Conservation (phyloP, 2,329 filamentous ascomycete genomes). For the Alternaria novae-zelandiae region DNA sequence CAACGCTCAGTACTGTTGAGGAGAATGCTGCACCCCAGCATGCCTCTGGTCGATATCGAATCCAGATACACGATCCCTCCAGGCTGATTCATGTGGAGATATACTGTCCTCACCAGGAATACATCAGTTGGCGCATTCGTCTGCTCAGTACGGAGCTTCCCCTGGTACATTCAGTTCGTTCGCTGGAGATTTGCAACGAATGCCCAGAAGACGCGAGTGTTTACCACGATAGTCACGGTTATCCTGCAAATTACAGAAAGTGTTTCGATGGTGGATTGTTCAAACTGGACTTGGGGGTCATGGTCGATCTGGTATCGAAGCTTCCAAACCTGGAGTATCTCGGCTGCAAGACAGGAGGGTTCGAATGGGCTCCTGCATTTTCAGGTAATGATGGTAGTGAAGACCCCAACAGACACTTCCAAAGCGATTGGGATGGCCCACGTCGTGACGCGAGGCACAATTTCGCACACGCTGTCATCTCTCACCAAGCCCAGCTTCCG, state of each 20-base stretch:
- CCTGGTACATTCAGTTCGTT: constrained; percentile 8
- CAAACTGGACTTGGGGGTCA: constrained; percentile 20
- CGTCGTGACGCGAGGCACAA: constrained; percentile 28
- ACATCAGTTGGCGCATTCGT: constrained; percentile 17
- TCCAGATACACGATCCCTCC: background rate
- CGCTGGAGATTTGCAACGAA: constrained; percentile 6
- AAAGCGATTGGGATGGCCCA: constrained; percentile 23
- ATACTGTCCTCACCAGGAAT: background rate
- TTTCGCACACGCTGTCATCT: constrained; percentile 21
- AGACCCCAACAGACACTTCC: constrained; percentile 4
- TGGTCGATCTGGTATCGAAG: constrained; percentile 13
- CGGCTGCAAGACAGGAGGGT: constrained; percentile 4
- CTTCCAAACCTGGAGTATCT: constrained; percentile 12
- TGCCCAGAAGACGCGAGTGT: background rate
- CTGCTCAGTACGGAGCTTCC: constrained; percentile 10
- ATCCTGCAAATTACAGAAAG: background rate
- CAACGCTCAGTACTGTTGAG: constrained; percentile 13
- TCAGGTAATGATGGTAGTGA: background rate
- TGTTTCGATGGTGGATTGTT: background rate
- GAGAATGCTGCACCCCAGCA: background rate
- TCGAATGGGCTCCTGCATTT: constrained; percentile 1
- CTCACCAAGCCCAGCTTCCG: constrained; percentile 7
- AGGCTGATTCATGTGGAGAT: background rate
- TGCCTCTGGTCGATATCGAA: background rate
- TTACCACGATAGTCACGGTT: background rate